Base-by-base conservation (phyloP, 176 grass and related monocot genomes). In the Lolium perenne region DNA sequence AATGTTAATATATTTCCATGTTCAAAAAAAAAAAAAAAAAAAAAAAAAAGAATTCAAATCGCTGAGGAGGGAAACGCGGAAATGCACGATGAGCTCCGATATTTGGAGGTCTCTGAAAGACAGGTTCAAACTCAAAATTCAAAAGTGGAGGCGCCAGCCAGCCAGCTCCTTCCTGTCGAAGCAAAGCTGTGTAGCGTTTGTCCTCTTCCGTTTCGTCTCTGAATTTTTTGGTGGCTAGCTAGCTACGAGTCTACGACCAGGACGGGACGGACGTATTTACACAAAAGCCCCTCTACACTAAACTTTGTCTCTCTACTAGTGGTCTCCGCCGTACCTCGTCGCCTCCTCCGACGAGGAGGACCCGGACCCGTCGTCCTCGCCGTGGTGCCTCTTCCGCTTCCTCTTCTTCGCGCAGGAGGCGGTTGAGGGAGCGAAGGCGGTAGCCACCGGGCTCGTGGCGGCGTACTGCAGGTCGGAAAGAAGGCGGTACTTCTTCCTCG, bases 401-500 rank as follows among this genome's bases (percentile, higher is more conserved):
- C 11, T 59, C 85, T 78, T 85, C 87, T 68, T 81, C 76, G 32
- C 32, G 2, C 32, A 2, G 32, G 32, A 35, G 32, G n/a, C n/a
- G n/a, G n/a, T n/a, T n/a, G n/a, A n/a, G n/a, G n/a, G n/a, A n/a
- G n/a, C n/a, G n/a, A n/a, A 3, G 1, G 32, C 32, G 32, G 32
- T 2, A 35, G 32, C 32, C 32, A 35, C 61, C 23, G 32, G 83
- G n/a, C 25, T 20, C 54, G 84, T 90, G 35, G 89, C 61, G 49
- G 64, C 63, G 68, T 95, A 93, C n/a, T n/a, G n/a, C 38, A 95
- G 74, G 23, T 93, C 91, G 3, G 84, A 80, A 65, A 93, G 46
- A 20, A 83, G 41, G 2, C 94, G 84, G 64, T 85, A 87, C 80
- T 77, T 32, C 80, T 82, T 90, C 84, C 77, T 85, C 35, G 81